These are phyloP conservation scores for Pichia sp. DNA, from an alignment of 1,139 yeast species.

Conservation along the genomic window DNA sequence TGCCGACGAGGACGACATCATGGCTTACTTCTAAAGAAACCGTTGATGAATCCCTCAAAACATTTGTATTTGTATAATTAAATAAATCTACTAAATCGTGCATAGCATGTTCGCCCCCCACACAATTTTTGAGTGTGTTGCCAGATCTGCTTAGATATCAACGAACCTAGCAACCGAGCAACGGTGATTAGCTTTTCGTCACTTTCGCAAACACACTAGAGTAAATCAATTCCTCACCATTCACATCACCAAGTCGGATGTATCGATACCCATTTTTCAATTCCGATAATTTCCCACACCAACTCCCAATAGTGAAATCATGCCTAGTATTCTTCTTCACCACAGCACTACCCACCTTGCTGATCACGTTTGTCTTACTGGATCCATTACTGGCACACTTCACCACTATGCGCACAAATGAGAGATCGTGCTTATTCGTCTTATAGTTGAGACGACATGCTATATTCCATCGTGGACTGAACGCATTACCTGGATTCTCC, in stretches of 20 bases:
- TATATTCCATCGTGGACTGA: slow-evolving; percentile 78
- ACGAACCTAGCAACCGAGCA: too few relatives aligned
- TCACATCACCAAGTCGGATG: slow-evolving; percentile 61
- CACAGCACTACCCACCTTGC: slow-evolving; percentile 36
- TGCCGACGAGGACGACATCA: slow-evolving; percentile 24
- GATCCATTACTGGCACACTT: slow-evolving; percentile 27
- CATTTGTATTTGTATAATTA: too few relatives aligned
- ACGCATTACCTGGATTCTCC: slow-evolving; percentile 51
- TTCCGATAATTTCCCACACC: slow-evolving; percentile 47
- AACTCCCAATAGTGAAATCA: slow-evolving; percentile 48
- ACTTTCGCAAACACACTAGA: slow-evolving; percentile 65
- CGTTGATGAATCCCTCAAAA: neutral
- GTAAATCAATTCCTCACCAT: slow-evolving; percentile 78
- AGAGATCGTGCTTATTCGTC: slow-evolving; percentile 35
- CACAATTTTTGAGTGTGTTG: too few relatives aligned
- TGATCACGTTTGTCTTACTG: slow-evolving; percentile 31
- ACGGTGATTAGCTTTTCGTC: slow-evolving; percentile 25
- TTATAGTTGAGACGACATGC: slow-evolving; percentile 38
- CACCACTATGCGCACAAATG: slow-evolving; percentile 47
- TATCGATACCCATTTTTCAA: slow-evolving; percentile 76
- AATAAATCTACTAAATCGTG: too few relatives aligned
- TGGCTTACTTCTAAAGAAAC: slow-evolving; percentile 23
- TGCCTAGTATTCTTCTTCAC: slow-evolving; percentile 23
- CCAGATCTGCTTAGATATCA: too few relatives aligned
- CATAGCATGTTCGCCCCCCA: too few relatives aligned